A percentile compares a stretch with the other conserved stretches of the same genome.
phyloP scores from a whole-genome alignment of 208 protist genomes.

The Trypanosoma vivax region DNA sequence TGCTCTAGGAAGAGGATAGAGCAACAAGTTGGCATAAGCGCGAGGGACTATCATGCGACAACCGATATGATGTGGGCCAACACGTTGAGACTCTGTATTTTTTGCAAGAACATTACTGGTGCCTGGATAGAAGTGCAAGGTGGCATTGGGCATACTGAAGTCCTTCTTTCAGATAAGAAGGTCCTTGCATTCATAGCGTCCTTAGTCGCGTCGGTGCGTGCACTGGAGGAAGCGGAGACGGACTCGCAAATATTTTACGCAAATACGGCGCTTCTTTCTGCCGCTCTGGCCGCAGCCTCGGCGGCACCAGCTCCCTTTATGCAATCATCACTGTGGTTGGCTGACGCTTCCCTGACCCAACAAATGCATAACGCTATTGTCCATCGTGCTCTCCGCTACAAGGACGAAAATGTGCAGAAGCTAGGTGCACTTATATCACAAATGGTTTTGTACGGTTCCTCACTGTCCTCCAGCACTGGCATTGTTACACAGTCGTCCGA shows the following conservation, averaged over 20 bases:
- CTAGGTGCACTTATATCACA: conserved; percentile 50
- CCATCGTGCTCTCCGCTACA: conserved; percentile 58
- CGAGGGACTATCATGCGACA: conserved; percentile 37
- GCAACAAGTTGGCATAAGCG: conserved; percentile 37
- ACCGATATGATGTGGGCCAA: conserved; percentile 44
- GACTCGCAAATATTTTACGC: conserved; percentile 32
- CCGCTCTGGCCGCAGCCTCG: conserved; percentile 27
- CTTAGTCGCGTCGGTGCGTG: conserved; percentile 33
- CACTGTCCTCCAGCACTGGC: conserved; percentile 11
- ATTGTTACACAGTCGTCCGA: conserved; percentile 49
- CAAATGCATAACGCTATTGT: conserved; percentile 64
- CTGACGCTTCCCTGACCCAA: conserved; percentile 37
- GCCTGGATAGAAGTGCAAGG: conserved; percentile 54
- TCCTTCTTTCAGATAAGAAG: conserved; percentile 25
- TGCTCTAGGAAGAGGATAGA: conserved; percentile 21
- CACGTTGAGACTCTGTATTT: conserved; percentile 47
- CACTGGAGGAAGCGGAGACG: conserved; percentile 21
- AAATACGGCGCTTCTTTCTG: conserved; percentile 36
- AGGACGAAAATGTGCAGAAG: conserved; percentile 44
- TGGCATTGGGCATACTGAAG: conserved; percentile 27
- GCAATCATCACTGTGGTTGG: conserved; percentile 50
- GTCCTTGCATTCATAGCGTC: conserved; percentile 50
- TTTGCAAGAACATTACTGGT: conserved; percentile 41
- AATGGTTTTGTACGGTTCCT: conserved; percentile 44
- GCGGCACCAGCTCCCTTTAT: conserved; percentile 34